Evolutionary conservation across 768 basidiomycete species (phyloP).

Genomic region (Phylloporus scabripes): DNA sequence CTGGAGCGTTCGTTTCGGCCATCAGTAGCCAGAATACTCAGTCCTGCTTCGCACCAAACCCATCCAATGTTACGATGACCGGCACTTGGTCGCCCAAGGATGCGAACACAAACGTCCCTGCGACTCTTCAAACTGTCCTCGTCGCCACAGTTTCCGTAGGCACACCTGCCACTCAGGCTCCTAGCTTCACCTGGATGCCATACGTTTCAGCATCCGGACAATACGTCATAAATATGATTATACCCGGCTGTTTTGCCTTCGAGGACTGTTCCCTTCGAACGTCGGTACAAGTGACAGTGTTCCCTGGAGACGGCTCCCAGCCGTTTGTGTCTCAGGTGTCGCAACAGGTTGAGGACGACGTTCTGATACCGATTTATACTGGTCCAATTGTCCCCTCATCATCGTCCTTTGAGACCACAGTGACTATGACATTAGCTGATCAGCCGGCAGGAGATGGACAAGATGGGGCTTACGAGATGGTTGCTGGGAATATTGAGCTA

Average conservation of each 20-base stretch:
- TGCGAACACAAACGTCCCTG: conserved; percentile 70
- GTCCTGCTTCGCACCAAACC: conserved; percentile 73
- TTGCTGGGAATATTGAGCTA: conserved; percentile 84
- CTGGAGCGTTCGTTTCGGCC: conserved; percentile 85
- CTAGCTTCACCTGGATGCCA: conserved; percentile 85
- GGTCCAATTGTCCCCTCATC: conserved; percentile 80
- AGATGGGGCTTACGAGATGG: conserved; percentile 67
- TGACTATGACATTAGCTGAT: conserved; percentile 69
- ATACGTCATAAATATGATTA: conserved; percentile 78
- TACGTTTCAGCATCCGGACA: conserved; percentile 86
- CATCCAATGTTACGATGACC: conserved; percentile 62
- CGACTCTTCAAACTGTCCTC: conserved; percentile 72
- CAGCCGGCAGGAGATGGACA: conserved; percentile 58
- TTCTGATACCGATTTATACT: conserved; percentile 60
- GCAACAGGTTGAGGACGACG: conserved; percentile 65
- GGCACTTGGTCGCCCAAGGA: conserved; percentile 65
- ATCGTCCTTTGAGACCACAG: conserved; percentile 62
- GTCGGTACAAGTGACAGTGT: conserved; percentile 75
- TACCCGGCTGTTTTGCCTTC: conserved; percentile 81
- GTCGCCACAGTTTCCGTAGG: conserved; percentile 62
- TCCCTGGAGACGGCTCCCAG: conserved; percentile 61
- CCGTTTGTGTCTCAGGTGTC: conserved; percentile 68
- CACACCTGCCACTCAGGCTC: conserved; percentile 53
- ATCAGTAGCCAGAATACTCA: conserved; percentile 50
- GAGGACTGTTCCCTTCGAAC: conserved; percentile 80